Base-by-base conservation (phyloP, 2,329 filamentous ascomycete genomes). In the Colletotrichum euphorbiae region DNA sequence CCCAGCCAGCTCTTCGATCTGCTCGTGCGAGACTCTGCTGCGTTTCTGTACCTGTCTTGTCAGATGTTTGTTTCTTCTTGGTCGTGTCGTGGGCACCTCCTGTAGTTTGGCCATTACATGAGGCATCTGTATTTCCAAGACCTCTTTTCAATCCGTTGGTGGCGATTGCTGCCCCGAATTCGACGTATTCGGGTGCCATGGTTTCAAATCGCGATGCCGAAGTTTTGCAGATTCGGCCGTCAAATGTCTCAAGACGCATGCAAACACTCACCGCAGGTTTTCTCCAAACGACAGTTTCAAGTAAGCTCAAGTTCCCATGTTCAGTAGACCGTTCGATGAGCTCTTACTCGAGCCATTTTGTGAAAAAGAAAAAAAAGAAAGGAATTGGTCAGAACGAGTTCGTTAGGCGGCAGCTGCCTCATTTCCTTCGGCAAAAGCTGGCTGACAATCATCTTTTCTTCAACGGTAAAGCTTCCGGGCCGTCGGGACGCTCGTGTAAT, bases 381-480 rank as follows among this genome's bases (percentile, higher is more conserved):
- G 3, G 6, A 50, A n/a, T 48, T 50, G 42, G 48, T 55, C 42
- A 50, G 4, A 43, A 17, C 17, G 50, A 0, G 13, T 19, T 42
- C 5, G 9, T 19, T 38, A 31, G 42, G 31, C 28, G 48, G 13
- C 7, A 51, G 42, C 17, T 56, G 36, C 43, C 51, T 46, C 11
- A 15, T 51, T 36, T 24, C 19, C 5, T 31, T 46, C 45, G 15
- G 17, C 31, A 48, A 36, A 13, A 56, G 36, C 24, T 24, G 36
- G 13, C 36, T 12, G 51, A 36, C 24, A n/a, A 31, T 21, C 11
- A 24, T 38, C 2, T 3, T 15, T 13, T n/a, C 8, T 8, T 1
- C 24, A 5, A 6, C 42, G 43, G 43, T 13, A 46, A 12, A 67
- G 43, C 19, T 63, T 62, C 43, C 57, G 58, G 58, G 42, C 42